A percentile compares a stretch with the other conserved stretches of the same genome.
These are phyloP conservation scores for Berkeleyomyces basicola DNA, from an alignment of 2,329 filamentous ascomycete species.

Conservation along the genomic window DNA sequence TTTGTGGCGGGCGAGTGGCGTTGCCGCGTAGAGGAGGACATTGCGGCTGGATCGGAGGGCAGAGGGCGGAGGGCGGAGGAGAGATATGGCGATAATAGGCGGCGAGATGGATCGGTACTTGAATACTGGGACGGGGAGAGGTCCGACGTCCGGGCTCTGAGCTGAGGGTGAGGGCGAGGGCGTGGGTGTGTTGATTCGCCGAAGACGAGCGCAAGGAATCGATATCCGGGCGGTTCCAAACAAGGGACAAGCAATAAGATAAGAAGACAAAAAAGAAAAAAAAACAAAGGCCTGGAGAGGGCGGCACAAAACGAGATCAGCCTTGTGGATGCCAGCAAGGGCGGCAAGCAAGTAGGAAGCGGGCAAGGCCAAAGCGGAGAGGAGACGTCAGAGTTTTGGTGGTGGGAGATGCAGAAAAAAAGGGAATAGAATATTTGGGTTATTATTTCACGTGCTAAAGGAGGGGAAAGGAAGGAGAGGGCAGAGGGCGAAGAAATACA, in stretches of 20 bases:
- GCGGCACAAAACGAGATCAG: too few species aligned
- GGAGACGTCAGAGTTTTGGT: too few species aligned
- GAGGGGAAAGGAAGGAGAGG: not conserved
- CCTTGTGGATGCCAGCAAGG: too few species aligned
- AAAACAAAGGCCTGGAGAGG: not conserved
- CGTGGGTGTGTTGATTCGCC: not conserved
- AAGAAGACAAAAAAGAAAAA: not conserved
- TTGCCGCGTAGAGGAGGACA: slow-evolving; percentile 24
- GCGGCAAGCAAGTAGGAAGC: too few species aligned
- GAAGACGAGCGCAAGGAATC: not conserved
- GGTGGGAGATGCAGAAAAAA: too few species aligned
- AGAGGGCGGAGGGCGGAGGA: not conserved
- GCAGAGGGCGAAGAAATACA: not conserved
- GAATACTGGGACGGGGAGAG: not conserved
- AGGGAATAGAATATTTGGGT: not conserved
- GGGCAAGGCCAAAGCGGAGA: too few species aligned
- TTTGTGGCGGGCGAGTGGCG: slow-evolving; percentile 48
- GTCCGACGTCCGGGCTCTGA: not conserved
- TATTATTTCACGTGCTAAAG: not conserved
- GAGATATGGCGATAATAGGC: too few species aligned
- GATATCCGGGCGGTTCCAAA: not conserved
- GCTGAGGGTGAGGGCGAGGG: not conserved
- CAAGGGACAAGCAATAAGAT: not conserved
- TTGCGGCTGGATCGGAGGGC: slow-evolving; percentile 13
- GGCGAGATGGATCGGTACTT: not conserved